phyloP scores from a whole-genome alignment of 768 basidiomycete genomes.

The Hydnum rufescens region DNA sequence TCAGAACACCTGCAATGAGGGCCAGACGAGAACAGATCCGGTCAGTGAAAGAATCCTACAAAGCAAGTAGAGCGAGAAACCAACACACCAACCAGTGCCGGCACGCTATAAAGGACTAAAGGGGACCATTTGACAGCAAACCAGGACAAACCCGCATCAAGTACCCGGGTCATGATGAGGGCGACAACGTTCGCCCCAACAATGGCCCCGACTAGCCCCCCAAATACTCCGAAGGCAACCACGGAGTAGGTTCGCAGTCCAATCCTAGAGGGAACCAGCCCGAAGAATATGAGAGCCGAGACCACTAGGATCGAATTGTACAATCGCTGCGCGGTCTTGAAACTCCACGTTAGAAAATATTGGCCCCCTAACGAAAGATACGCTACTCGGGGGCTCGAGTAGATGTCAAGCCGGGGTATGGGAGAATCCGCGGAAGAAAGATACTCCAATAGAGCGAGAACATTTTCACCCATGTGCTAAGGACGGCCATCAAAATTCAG shows the following conservation, averaged over 20 bases:
- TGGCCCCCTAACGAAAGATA: conserved; percentile 55
- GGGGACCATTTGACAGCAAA: conserved; percentile 49
- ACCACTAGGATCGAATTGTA: conserved; percentile 32
- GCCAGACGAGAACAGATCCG: too few relatives aligned
- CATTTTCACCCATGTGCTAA: conserved; percentile 80
- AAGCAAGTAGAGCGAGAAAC: background rate
- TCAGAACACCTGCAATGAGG: conserved; percentile 34
- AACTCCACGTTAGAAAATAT: conserved; percentile 51
- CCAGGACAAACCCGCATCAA: conserved; percentile 70
- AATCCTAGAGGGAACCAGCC: background rate
- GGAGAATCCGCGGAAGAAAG: conserved; percentile 53
- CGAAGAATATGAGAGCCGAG: conserved; percentile 25
- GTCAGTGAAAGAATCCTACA: background rate
- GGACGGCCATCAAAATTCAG: too few relatives aligned
- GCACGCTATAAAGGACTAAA: conserved; percentile 52
- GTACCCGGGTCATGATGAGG: conserved; percentile 35
- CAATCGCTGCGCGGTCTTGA: conserved; percentile 42
- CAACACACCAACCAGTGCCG: conserved; percentile 45
- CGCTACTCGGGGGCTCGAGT: conserved; percentile 7
- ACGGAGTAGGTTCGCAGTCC: background rate
- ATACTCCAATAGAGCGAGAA: conserved; percentile 54
- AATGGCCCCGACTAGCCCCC: conserved; percentile 34
- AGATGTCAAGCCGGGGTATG: conserved; percentile 36
- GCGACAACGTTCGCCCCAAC: conserved; percentile 54
- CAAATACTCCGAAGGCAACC: conserved; percentile 29